Evolutionary conservation across 495 filamentous ascomycete genomes (phyloP).

Genomic region (Platismatia glauca): DNA sequence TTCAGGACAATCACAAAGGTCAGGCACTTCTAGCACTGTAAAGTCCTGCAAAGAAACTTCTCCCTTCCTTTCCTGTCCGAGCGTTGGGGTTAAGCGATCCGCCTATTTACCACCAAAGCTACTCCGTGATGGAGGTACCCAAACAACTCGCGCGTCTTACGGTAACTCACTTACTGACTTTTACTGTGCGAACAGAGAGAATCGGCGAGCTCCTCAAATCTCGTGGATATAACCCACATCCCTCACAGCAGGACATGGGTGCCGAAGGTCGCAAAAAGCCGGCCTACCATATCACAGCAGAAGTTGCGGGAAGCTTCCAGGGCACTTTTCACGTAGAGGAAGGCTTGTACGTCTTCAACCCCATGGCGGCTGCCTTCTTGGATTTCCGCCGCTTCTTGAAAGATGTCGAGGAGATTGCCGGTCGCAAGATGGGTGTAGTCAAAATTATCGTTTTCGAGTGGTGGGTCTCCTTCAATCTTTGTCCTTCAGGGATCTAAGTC

Average conservation of each 20-base stretch:
- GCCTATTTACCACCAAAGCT: not conserved
- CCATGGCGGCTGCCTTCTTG: not conserved
- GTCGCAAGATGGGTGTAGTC: not conserved
- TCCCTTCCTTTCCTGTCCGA: not conserved
- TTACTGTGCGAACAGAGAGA: not conserved
- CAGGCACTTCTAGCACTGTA: too few relatives aligned
- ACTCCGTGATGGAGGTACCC: not conserved
- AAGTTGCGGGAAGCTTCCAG: not conserved
- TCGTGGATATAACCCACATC: not conserved
- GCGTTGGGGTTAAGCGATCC: not conserved
- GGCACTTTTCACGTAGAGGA: not conserved
- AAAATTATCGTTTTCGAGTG: not conserved
- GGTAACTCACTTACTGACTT: not conserved
- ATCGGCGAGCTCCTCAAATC: not conserved
- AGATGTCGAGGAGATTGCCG: not conserved
- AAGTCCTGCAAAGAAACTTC: too few relatives aligned
- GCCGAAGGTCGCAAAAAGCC: not conserved
- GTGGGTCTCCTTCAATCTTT: not conserved
- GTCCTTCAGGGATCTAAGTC: not conserved
- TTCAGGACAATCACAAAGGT: not conserved
- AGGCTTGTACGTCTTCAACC: not conserved
- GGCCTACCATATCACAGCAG: not conserved
- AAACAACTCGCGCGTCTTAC: not conserved
- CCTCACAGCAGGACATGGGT: not conserved
- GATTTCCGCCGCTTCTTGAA: constrained; percentile 1